Evolutionary conservation across 495 filamentous ascomycete species (phyloP).

Genomic region (Penicillium roqueforti): DNA sequence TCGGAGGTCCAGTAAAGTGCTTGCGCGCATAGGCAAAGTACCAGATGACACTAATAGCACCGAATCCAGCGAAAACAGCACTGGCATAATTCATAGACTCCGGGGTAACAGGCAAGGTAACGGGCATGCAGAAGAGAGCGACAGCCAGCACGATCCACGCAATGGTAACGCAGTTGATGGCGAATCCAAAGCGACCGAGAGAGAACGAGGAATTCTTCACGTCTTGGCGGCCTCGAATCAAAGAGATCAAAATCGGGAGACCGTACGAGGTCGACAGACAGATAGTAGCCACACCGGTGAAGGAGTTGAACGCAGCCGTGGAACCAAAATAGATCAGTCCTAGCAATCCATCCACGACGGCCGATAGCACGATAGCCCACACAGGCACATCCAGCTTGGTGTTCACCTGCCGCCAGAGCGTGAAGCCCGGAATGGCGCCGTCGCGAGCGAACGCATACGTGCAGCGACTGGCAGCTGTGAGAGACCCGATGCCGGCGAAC

Average conservation of each 20-base stretch:
- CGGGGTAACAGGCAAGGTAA: conserved; percentile 45
- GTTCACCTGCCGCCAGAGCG: conserved; percentile 58
- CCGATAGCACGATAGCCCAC: conserved; percentile 53
- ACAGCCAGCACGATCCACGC: conserved; percentile 50
- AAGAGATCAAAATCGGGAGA: conserved; percentile 56
- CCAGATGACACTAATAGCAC: conserved; percentile 54
- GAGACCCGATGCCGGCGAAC: conserved; percentile 65
- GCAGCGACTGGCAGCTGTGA: conserved; percentile 72
- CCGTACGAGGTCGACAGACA: conserved; percentile 60
- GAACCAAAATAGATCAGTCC: conserved; percentile 62
- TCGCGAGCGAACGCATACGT: conserved; percentile 71
- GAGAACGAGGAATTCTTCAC: conserved; percentile 47
- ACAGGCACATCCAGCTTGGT: conserved; percentile 54
- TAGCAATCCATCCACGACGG: conserved; percentile 50
- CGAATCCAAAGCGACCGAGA: conserved; percentile 48
- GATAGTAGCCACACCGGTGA: conserved; percentile 64
- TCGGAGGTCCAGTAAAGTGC: conserved; percentile 64
- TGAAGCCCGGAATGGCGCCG: conserved; percentile 61
- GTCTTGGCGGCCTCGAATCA: conserved; percentile 46
- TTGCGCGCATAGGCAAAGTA: conserved; percentile 67
- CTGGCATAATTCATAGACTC: conserved; percentile 57
- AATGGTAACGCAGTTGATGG: conserved; percentile 49
- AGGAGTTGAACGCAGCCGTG: conserved; percentile 60
- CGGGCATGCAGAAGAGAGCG: conserved; percentile 54
- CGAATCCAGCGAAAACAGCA: conserved; percentile 61